These are phyloP conservation scores for Erigeron philadelphicus DNA, from an alignment of 140 eudicot genomes.

Conservation along the genomic window DNA sequence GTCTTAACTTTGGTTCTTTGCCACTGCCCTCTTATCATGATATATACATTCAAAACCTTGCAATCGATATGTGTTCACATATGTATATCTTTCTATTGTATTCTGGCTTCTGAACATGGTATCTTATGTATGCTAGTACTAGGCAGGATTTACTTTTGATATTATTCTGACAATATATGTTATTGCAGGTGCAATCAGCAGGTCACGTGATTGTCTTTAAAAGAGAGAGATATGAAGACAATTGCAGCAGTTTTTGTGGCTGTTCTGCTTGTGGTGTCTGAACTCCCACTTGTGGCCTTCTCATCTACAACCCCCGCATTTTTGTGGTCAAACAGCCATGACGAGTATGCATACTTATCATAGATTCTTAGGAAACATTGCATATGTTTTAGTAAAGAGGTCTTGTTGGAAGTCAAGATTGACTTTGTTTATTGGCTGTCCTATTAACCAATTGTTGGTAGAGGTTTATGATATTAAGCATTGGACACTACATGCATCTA, in stretches of 20 bases:
- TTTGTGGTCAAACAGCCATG: constrained; percentile 58
- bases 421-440: constrained; percentile 2
- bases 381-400: background rate
- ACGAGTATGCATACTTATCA: constrained; percentile 38
- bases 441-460: background rate
- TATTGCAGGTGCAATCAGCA: constrained; percentile 19
- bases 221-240: constrained; percentile 40
- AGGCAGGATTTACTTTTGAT: constrained; percentile 3
- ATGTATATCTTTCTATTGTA: constrained; percentile 5
- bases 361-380: background rate
- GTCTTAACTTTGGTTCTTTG: background rate
- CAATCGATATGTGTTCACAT: constrained; percentile 7
- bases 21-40: background rate
- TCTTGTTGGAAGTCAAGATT: constrained; percentile 6
- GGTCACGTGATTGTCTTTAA: constrained; percentile 16
- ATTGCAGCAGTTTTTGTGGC: constrained; percentile 35
- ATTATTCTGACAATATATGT: constrained; percentile 7
- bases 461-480: background rate
- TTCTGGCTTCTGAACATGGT: constrained; percentile 15
- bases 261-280: constrained; percentile 43
- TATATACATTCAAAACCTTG: background rate
- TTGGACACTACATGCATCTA: constrained; percentile 11
- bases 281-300: constrained; percentile 40
- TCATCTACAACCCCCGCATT: constrained; percentile 59
- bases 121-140: constrained; percentile 18